phyloP scores from a whole-genome alignment of 805 yeast species.

The Candida tammaniensis region DNA sequence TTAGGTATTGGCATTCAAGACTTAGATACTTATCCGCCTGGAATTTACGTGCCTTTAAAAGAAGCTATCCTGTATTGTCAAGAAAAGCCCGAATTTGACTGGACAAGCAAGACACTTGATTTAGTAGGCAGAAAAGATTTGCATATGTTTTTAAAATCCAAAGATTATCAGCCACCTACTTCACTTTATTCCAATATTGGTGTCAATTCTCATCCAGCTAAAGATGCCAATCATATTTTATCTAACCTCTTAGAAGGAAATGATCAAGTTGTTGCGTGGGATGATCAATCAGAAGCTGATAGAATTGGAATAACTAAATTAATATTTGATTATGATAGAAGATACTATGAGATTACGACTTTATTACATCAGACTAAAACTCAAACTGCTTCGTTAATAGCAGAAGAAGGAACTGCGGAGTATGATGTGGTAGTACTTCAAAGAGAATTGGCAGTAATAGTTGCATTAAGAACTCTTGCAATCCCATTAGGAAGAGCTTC shows the following conservation, averaged over 20 bases:
- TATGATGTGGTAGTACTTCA: conserved; percentile 55
- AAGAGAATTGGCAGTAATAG: conserved; percentile 55
- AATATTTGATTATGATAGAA: conserved; percentile 72
- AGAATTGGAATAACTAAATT: conserved; percentile 63
- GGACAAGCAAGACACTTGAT: conserved; percentile 46
- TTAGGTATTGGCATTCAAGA: conserved; percentile 49
- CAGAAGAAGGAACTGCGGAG: conserved; percentile 45
- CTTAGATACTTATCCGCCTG: conserved; percentile 71
- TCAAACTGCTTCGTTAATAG: conserved; percentile 48
- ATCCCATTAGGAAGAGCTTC: conserved; percentile 80
- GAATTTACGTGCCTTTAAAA: conserved; percentile 64
- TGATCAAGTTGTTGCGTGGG: conserved; percentile 60
- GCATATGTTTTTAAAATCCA: conserved; percentile 24
- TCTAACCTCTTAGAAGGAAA: conserved; percentile 34
- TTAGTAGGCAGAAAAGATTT: conserved; percentile 71
- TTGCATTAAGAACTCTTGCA: conserved; percentile 70
- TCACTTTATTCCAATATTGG: conserved; percentile 10
- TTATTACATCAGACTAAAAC: conserved; percentile 67
- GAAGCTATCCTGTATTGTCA: conserved; percentile 57
- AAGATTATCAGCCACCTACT: conserved; percentile 13
- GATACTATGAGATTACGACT: conserved; percentile 74
- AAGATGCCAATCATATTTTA: conserved; percentile 41
- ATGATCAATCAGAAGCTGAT: conserved; percentile 68
- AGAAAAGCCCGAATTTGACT: conserved; percentile 48
- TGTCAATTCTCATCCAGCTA: conserved; percentile 5